Conservation (phyloP, 2,329 filamentous ascomycete species). For the Purpureocillium lavendulum region DNA sequence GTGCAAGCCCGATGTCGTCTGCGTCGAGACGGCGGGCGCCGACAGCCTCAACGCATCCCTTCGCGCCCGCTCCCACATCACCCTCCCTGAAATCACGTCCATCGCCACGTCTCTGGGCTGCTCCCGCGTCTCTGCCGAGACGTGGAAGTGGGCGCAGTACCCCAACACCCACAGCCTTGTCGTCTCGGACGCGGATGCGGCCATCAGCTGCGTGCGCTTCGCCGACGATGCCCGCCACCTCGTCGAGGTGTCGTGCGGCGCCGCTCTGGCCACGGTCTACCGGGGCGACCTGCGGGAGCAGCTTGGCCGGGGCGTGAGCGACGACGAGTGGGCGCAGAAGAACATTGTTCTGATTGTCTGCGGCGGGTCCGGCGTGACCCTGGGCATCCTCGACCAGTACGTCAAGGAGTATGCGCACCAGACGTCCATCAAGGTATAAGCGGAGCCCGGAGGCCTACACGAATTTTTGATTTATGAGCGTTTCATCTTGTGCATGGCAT, state of each 20-base stretch:
- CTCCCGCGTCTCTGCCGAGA: conserved; percentile 57
- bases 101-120: conserved; percentile 69
- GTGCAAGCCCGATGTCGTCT: conserved; percentile 47
- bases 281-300: conserved; percentile 52
- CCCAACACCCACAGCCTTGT: conserved; percentile 28
- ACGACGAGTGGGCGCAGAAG: conserved; percentile 53
- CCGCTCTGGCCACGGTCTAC: conserved; percentile 64
- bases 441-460: background rate
- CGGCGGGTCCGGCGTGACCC: conserved; percentile 62
- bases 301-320: conserved; percentile 42
- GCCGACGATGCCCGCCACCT: conserved; percentile 75
- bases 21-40: conserved; percentile 68
- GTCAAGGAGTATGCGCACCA: conserved; percentile 32
- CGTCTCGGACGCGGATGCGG: conserved; percentile 56
- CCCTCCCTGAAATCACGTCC: conserved; percentile 63
- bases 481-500: background rate
- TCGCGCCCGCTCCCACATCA: conserved; percentile 45
- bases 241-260: conserved; percentile 80
- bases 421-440: conserved; percentile 21
- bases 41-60: conserved; percentile 61
- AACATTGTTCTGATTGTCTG: conserved; percentile 82
- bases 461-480: conserved; percentile 1
- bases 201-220: conserved; percentile 65
- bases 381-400: conserved; percentile 53
- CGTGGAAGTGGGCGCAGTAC: conserved; percentile 54